These are phyloP conservation scores for Gossypium trilobum DNA, from an alignment of 441 rosid species.

Conservation along the genomic window DNA sequence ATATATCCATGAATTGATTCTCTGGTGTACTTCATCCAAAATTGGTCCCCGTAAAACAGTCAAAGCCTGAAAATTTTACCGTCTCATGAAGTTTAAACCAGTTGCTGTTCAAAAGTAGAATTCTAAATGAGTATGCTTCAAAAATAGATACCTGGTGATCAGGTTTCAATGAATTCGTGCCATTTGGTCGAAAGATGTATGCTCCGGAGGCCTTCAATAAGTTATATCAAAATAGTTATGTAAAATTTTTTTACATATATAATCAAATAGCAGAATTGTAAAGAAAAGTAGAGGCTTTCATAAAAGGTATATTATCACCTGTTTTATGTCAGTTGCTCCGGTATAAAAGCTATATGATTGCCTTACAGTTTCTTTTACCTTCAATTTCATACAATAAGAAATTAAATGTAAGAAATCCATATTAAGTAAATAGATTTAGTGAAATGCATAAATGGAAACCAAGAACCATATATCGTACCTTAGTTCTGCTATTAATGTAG, in stretches of 20 bases:
- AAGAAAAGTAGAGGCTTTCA: slow-evolving; percentile 4
- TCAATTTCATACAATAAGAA: slow-evolving; percentile 11
- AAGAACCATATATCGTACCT: slow-evolving; percentile 19
- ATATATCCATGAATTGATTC: slow-evolving; percentile 41
- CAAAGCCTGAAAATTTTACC: slow-evolving; percentile 24
- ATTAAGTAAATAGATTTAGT: neutral
- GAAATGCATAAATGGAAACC: neutral
- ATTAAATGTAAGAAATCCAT: slow-evolving; percentile 3
- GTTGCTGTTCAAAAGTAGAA: neutral
- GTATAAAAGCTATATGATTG: slow-evolving; percentile 36
- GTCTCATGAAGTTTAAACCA: slow-evolving; percentile 12
- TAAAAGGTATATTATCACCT: slow-evolving; percentile 28
- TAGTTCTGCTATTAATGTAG: slow-evolving; percentile 25
- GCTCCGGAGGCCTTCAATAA: slow-evolving; percentile 41
- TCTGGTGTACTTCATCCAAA: slow-evolving; percentile 46
- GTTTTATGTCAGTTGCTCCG: slow-evolving; percentile 31
- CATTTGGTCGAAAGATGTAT: slow-evolving; percentile 41
- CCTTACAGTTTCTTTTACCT: slow-evolving; percentile 28
- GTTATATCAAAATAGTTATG: slow-evolving; percentile 6
- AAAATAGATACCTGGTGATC: slow-evolving; percentile 32
- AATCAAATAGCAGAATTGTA: slow-evolving; percentile 10
- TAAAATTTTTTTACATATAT: neutral
- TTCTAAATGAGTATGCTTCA: neutral
- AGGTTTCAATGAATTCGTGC: slow-evolving; percentile 25
- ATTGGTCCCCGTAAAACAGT: slow-evolving; percentile 34